Conservation (phyloP, 1,139 yeast genomes). For the Suhomyces wounanorum region DNA sequence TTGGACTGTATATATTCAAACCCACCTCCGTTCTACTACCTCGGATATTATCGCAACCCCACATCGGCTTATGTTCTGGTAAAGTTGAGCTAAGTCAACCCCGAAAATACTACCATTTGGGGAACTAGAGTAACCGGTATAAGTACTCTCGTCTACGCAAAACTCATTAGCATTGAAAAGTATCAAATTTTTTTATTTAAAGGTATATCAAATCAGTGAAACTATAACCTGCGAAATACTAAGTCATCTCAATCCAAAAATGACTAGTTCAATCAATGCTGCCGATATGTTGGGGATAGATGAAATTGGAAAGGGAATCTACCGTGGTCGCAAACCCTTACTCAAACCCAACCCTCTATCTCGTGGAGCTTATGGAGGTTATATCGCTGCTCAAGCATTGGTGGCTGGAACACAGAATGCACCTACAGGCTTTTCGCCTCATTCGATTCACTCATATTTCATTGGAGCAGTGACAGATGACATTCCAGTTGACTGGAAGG, state of each 20-base stretch:
- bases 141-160: neutral
- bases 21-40: neutral
- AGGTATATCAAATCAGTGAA: too few relatives aligned
- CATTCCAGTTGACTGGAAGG: constrained; percentile 22
- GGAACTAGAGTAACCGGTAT: neutral
- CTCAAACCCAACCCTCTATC: constrained; percentile 32
- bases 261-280: constrained; percentile 14
- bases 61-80: neutral
- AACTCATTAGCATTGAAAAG: neutral
- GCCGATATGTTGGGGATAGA: constrained; percentile 26
- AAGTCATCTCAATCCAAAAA: neutral
- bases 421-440: constrained; percentile 39
- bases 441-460: constrained; percentile 46
- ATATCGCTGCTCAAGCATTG: constrained; percentile 43
- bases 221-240: neutral
- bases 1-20: neutral
- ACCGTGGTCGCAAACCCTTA: constrained; percentile 34
- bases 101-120: neutral
- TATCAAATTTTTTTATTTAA: neutral
- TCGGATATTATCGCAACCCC: constrained; percentile 1
- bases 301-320: constrained; percentile 24
- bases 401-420: constrained; percentile 37
- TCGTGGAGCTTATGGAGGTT: constrained; percentile 47
- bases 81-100: neutral
- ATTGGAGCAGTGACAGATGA: constrained; percentile 29